phyloP scores from a whole-genome alignment of 257 asterid species.

The Capsicum pubescens region DNA sequence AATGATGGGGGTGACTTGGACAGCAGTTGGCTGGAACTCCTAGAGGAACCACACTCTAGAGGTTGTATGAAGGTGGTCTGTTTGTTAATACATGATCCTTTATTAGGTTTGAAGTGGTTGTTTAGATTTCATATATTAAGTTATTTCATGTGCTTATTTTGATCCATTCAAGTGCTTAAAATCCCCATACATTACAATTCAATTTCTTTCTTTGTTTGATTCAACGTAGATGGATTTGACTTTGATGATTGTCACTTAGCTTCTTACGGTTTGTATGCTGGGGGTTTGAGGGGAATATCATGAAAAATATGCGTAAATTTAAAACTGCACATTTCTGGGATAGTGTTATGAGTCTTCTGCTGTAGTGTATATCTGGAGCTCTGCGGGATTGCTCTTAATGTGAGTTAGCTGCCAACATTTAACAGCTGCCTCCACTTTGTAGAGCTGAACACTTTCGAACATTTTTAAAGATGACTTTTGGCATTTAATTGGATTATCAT shows the following conservation, averaged over 20 bases:
- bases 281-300: not conserved
- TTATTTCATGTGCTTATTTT: constrained; percentile 29
- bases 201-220: not conserved
- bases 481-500: not conserved
- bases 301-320: not conserved
- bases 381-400: not conserved
- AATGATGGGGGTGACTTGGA: constrained; percentile 72
- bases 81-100: constrained; percentile 30
- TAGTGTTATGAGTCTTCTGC: not conserved
- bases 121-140: constrained; percentile 6
- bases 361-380: not conserved
- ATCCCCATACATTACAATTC: not conserved
- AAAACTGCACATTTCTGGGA: not conserved
- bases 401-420: not conserved
- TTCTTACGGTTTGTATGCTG: not conserved
- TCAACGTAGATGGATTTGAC: not conserved
- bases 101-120: constrained; percentile 30
- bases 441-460: not conserved
- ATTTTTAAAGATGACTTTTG: not conserved
- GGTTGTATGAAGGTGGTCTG: constrained; percentile 70
- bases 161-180: constrained; percentile 26
- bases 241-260: not conserved
- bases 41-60: constrained; percentile 86
- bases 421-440: constrained; percentile 12
- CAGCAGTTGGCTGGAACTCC: constrained; percentile 81